Conservation (phyloP, 495 filamentous ascomycete species). For the Trichoderma orchidacearum region DNA sequence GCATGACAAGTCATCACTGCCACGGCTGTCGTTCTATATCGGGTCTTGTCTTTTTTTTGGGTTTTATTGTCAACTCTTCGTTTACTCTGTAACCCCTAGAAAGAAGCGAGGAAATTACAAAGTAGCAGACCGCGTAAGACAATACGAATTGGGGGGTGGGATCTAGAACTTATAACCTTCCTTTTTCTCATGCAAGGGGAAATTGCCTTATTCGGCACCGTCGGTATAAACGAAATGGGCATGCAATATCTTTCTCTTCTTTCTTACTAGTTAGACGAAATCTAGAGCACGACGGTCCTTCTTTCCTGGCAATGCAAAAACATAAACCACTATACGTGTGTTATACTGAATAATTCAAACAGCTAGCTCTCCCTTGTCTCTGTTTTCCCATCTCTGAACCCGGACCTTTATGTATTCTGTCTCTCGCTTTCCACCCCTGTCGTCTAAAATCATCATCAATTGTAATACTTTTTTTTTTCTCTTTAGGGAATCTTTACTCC, state of each 20-base stretch:
- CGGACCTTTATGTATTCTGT: constrained; percentile 7
- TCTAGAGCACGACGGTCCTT: neutral
- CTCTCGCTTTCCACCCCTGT: constrained; percentile 2
- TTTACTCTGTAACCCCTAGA: neutral
- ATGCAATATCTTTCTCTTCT: neutral
- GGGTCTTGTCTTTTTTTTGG: neutral
- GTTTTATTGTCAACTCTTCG: neutral
- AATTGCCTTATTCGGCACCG: neutral
- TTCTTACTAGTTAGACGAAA: no score
- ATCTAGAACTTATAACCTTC: neutral
- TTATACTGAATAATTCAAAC: neutral
- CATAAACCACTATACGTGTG: neutral
- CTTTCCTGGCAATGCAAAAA: neutral
- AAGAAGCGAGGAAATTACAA: neutral
- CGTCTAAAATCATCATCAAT: constrained; percentile 7
- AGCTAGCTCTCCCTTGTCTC: constrained; percentile 4
- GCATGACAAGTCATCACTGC: no score
- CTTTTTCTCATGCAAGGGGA: neutral
- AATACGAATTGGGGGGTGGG: neutral
- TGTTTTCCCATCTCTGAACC: no score
- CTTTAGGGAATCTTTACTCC: no score
- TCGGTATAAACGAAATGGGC: neutral
- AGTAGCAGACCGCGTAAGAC: neutral
- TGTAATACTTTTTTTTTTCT: constrained; percentile 4
- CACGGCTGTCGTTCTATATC: no score